phyloP scores from a whole-genome alignment of 495 filamentous ascomycete species.

The Daldinia loculata region DNA sequence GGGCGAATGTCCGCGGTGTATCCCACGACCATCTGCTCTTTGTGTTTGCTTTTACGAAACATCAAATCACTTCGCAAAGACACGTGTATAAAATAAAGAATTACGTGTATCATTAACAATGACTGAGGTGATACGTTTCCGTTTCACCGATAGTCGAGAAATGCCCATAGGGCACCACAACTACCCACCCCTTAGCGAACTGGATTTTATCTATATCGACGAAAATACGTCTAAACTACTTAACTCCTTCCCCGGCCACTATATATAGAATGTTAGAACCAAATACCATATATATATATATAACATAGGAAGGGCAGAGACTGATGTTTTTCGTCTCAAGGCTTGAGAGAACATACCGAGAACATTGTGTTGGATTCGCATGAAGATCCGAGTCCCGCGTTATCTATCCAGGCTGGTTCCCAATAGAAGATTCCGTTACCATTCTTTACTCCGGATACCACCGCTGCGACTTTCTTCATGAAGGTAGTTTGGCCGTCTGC shows the following conservation, averaged over 20 bases:
- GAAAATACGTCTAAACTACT: slow-evolving; percentile 42
- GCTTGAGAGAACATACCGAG: slow-evolving; percentile 35
- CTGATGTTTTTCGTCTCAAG: background rate
- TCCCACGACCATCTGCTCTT: slow-evolving; percentile 19
- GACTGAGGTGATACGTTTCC: slow-evolving; percentile 8
- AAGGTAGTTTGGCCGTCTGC: slow-evolving; percentile 67
- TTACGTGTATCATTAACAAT: slow-evolving; percentile 17
- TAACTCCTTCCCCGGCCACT: slow-evolving; percentile 43
- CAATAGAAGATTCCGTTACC: slow-evolving; percentile 72
- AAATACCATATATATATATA: background rate
- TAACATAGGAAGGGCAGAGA: background rate
- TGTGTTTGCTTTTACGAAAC: slow-evolving; percentile 19
- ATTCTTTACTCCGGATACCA: slow-evolving; percentile 59
- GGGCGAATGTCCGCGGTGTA: slow-evolving; percentile 16
- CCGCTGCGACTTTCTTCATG: slow-evolving; percentile 62
- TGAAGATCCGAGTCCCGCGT: slow-evolving; percentile 65
- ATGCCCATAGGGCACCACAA: background rate
- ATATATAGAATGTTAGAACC: slow-evolving; percentile 4
- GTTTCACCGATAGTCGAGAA: slow-evolving; percentile 17
- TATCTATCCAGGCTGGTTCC: slow-evolving; percentile 75
- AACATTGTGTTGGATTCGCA: slow-evolving; percentile 61
- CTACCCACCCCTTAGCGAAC: background rate
- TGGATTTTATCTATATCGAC: slow-evolving; percentile 29
- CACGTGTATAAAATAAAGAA: slow-evolving; percentile 27
- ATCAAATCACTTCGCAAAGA: slow-evolving; percentile 15